These are phyloP conservation scores for Trichosporon coremiiforme DNA, from an alignment of 1,284 basidiomycete species.

Conservation along the genomic window DNA sequence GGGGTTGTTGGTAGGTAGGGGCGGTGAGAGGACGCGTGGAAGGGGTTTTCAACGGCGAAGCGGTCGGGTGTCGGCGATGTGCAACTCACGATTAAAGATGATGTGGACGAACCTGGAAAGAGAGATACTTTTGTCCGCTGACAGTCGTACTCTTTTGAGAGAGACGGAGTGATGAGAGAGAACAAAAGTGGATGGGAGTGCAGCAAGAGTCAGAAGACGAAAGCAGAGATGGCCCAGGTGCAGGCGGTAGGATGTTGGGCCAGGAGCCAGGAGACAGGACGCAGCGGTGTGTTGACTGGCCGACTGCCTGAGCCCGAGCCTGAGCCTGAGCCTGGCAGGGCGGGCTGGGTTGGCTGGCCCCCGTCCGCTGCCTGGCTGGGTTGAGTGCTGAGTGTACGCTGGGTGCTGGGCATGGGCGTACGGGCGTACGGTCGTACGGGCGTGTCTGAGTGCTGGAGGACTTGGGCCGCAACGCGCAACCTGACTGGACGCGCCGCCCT, in stretches of 20 bases:
- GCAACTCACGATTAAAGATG: constrained; percentile 18
- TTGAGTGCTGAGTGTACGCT: background rate
- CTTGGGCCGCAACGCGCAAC: constrained; percentile 1
- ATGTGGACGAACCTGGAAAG: constrained; percentile 19
- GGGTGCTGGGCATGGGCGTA: constrained; percentile 1
- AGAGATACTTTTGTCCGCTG: constrained; percentile 16
- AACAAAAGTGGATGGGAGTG: background rate
- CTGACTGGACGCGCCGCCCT: constrained; percentile 18
- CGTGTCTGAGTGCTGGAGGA: background rate
- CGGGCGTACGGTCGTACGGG: constrained; percentile 10
- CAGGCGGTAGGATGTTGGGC: constrained; percentile 11
- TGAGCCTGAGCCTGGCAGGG: background rate
- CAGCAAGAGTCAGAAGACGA: constrained; percentile 15
- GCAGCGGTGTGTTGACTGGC: constrained; percentile 11
- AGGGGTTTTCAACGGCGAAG: background rate
- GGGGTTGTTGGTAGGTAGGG: background rate
- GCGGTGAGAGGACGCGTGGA: constrained; percentile 19
- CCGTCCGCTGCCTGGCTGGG: too few species aligned
- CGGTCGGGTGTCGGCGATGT: background rate
- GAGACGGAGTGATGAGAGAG: constrained; percentile 10
- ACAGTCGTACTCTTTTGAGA: constrained; percentile 5
- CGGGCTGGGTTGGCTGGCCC: too few species aligned
- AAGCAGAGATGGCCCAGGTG: constrained; percentile 10
- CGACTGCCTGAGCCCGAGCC: constrained; percentile 2
- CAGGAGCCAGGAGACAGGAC: background rate